These are phyloP conservation scores for Eutrema yunnanense DNA, from an alignment of 345 rosid genomes.

Conservation along the genomic window DNA sequence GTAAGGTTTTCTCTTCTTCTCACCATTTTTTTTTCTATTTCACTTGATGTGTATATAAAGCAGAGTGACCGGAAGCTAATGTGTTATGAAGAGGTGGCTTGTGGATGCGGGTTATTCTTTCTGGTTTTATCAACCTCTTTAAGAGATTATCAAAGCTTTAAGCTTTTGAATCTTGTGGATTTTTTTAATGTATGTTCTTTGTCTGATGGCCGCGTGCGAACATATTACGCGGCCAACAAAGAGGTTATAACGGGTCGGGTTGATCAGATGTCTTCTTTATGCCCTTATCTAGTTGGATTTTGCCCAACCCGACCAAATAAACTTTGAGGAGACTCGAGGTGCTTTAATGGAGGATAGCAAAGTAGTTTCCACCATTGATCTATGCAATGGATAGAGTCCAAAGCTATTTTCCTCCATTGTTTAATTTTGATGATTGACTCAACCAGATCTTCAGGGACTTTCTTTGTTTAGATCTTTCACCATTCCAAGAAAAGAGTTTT, in stretches of 20 bases:
- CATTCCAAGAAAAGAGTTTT: slow-evolving; percentile 9
- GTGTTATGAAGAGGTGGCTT: slow-evolving; percentile 1
- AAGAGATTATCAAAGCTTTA: slow-evolving; percentile 11
- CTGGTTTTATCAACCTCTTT: neutral
- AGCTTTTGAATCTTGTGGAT: neutral
- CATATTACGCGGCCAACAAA: slow-evolving; percentile 40
- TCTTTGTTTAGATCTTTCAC: slow-evolving; percentile 22
- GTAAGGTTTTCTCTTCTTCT: slow-evolving; percentile 17
- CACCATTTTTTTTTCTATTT: slow-evolving; percentile 13
- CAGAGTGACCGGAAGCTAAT: neutral
- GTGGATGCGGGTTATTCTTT: neutral
- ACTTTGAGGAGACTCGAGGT: slow-evolving; percentile 14
- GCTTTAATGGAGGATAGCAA: slow-evolving; percentile 32
- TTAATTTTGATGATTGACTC: slow-evolving; percentile 14
- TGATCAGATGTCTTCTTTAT: slow-evolving; percentile 9
- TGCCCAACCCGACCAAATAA: slow-evolving; percentile 35
- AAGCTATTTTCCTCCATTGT: slow-evolving; percentile 25
- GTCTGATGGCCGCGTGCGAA: slow-evolving; percentile 35
- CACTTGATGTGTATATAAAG: neutral
- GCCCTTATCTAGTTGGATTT: slow-evolving; percentile 11
- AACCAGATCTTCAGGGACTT: slow-evolving; percentile 13
- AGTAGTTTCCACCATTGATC: slow-evolving; percentile 21
- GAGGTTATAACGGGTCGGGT: slow-evolving; percentile 23
- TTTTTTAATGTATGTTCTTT: slow-evolving; percentile 13
- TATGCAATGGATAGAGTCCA: slow-evolving; percentile 3